Base-by-base conservation (phyloP, 768 basidiomycete species). In the Rhodotorula toruloides region DNA sequence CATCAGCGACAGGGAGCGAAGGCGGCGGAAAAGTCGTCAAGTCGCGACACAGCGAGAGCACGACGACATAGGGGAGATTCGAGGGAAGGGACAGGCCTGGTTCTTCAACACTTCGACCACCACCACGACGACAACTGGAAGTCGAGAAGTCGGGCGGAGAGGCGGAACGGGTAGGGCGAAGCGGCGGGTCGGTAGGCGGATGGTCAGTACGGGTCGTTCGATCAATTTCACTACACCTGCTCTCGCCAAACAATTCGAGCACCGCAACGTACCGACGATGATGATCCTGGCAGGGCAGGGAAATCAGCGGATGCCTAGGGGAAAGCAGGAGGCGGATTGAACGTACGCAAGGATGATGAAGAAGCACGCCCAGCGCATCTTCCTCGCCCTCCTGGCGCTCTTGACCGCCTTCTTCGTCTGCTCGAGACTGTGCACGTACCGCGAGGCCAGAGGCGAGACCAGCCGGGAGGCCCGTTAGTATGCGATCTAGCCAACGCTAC, bases 381-480 rank as follows among this genome's bases (percentile, higher is more conserved):
- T 90, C 66, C 94, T 86, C 29, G 94, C 94, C 39, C 87, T 84
- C 37, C 88, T 83, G 29, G 94, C 94, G 43, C 88, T 90, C 43
- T 79, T 81, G 58, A 97, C 88, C 12, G 93, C 94, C 74, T 88
- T 89, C 53, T 88, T 85, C 2, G 91, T 90, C 76, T 96, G 88
- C 68, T 83, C 81, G 57, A 91, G 78, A 61, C 47, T 48, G 47
- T 48, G 19, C 12, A 19, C 10, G 10, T 17, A 3, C n/a, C 42
- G 32, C 13, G 27, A 21, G 46, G 21, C 29, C n/a, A 46, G 44
- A 43, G 44, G 46, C 27, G 25, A 40, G 27, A 36, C 39, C 36
- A 32, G 31, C 37, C 4, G 57, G 2, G 8, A 46, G 56, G 56
- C 37, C 8, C 11, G 25, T 25, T 36, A 11, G n/a, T n/a, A n/a